Evolutionary conservation across 768 basidiomycete genomes (phyloP).

Genomic region (Pisolithus sp.): DNA sequence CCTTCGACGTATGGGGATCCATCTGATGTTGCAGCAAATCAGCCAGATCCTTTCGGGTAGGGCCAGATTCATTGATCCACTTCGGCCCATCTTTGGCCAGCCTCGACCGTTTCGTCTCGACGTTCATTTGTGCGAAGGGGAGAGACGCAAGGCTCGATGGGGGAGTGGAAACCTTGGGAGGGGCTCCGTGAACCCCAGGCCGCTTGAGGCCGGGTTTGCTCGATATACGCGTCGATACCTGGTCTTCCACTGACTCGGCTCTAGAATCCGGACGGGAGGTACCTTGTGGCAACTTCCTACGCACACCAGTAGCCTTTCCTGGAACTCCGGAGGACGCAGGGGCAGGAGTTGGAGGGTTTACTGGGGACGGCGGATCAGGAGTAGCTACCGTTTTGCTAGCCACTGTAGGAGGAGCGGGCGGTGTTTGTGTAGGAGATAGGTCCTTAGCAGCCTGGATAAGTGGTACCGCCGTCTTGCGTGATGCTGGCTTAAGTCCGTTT

Average conservation of each 20-base stretch:
- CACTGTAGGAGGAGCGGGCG: conserved; percentile 25
- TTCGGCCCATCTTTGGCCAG: conserved; percentile 68
- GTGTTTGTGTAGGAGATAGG: conserved; percentile 21
- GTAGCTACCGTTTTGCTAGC: conserved; percentile 23
- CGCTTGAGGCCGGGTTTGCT: conserved; percentile 41
- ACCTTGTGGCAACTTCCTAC: conserved; percentile 65
- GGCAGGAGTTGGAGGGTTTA: conserved; percentile 19
- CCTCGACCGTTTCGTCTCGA: conserved; percentile 51
- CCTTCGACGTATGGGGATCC: conserved; percentile 76
- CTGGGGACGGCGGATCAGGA: conserved; percentile 38
- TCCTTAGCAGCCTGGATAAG: conserved; percentile 81
- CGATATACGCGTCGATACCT: conserved; percentile 25
- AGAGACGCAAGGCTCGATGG: conserved; percentile 27
- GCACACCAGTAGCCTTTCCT: conserved; percentile 56
- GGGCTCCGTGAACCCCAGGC: conserved; percentile 28
- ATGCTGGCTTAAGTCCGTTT: conserved; percentile 84
- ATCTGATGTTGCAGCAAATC: conserved; percentile 88
- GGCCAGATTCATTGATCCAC: conserved; percentile 84
- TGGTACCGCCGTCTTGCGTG: conserved; percentile 74
- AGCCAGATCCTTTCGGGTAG: conserved; percentile 79
- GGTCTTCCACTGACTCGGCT: conserved; percentile 32
- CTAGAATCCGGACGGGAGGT: conserved; percentile 44
- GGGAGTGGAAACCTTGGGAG: conserved; percentile 27
- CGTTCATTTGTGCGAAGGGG: conserved; percentile 28
- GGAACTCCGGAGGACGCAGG: conserved; percentile 22